Conservation (phyloP, 2,329 filamentous ascomycete species). For the Onygenales sp. region DNA sequence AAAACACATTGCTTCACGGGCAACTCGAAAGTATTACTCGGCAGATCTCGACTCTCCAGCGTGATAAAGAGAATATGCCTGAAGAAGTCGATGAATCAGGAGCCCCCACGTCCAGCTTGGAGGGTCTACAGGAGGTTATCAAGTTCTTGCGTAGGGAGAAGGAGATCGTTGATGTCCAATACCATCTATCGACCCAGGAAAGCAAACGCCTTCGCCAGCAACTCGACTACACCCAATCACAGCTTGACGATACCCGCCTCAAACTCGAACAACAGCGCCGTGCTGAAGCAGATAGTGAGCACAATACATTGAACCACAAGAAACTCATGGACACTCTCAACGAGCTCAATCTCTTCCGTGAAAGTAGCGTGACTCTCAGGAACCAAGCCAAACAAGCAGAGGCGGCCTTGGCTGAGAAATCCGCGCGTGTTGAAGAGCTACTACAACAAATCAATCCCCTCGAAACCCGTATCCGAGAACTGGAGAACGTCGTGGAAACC, state of each 20-base stretch:
- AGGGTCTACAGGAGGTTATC: slow-evolving; percentile 82
- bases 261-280: slow-evolving; percentile 86
- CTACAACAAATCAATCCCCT: slow-evolving; percentile 69
- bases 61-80: slow-evolving; percentile 53
- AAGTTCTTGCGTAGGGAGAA: slow-evolving; percentile 89
- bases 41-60: slow-evolving; percentile 72
- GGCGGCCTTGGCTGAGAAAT: slow-evolving; percentile 64
- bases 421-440: slow-evolving; percentile 63
- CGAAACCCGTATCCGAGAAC: slow-evolving; percentile 66
- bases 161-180: slow-evolving; percentile 95
- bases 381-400: slow-evolving; percentile 76
- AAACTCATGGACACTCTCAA: slow-evolving; percentile 92
- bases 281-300: slow-evolving; percentile 61
- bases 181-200: slow-evolving; percentile 81
- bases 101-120: slow-evolving; percentile 48
- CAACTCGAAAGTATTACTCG: slow-evolving; percentile 75
- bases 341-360: slow-evolving; percentile 89
- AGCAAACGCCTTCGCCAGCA: slow-evolving; percentile 82
- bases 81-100: slow-evolving; percentile 43
- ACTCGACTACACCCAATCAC: slow-evolving; percentile 72
- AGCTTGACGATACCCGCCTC: slow-evolving; percentile 79
- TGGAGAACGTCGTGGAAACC: slow-evolving; percentile 71
- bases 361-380: slow-evolving; percentile 85
- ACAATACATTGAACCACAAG: slow-evolving; percentile 68
- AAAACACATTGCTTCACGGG: slow-evolving; percentile 83